Base-by-base conservation (phyloP, 371 early-diverging fungal species). In the Mucor irregularis region DNA sequence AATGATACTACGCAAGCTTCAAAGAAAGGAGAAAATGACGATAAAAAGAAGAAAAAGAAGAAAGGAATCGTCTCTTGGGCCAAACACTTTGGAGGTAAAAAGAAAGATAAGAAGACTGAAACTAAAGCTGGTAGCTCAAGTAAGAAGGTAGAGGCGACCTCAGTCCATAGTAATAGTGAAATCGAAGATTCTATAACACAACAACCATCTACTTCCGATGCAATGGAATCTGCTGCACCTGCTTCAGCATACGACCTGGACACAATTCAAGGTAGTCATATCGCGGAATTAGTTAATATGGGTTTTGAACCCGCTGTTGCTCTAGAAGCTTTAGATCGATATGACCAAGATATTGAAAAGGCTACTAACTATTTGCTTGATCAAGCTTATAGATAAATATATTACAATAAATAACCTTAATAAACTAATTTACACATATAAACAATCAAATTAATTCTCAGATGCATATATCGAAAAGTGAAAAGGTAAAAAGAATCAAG, bases 291-390 rank as follows among this genome's bases (percentile, higher is more conserved):
- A 37, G 64, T 81, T 21, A 74, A 68, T 44, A 85, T 89, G 86
- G 89, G 89, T 0, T 89, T 87, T 68, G 69, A 83, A 14, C 74
- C 78, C 13, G 74, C 77, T 5, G 76, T 80, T 55, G 83, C 85
- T 5, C 68, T 84, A 35, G 78, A 86, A 21, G 89, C 89, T 1
- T 67, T 89, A 30, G 85, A 86, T 31, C 69, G 76, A 48, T 86
- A 82, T 54, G 84, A 87, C 49, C 83, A 87, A 63, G 86, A 89
- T 49, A 40, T 88, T 16, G 80, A 81, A 56, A 84, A 82, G 55
- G 87, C 89, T n/a, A 81, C 82, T 49, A 86, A 89, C 66, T 89
- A 77, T 57, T 70, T 89, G 47, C 62, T 87, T 22, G 90, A 88
- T 65, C 62, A 70, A 59, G 45, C 61, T n/a, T 62, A 55, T 51